phyloP scores from a whole-genome alignment of 192 early-diverging fungal species.

The Coemansia umbellata region DNA sequence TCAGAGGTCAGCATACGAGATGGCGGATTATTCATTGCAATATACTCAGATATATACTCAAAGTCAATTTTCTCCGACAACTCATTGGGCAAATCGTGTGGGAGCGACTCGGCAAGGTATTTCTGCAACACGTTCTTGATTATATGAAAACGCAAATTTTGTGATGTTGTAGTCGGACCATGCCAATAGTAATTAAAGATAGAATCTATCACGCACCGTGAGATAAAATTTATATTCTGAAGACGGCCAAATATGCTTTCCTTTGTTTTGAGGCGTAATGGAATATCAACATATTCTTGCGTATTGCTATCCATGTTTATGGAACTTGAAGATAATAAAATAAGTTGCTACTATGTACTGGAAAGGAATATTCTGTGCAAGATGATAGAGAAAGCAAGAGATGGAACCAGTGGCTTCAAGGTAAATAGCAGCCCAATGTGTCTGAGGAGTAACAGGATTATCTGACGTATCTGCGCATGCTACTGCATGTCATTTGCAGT shows the following conservation, averaged over 20 bases:
- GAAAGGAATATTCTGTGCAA: no score
- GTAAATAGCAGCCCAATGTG: no score
- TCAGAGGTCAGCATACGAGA: constrained; percentile 6
- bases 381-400: no score
- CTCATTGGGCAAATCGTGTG: constrained; percentile 27
- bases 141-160: constrained; percentile 36
- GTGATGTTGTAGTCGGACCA: constrained; percentile 20
- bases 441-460: no score
- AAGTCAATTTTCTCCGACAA: constrained; percentile 27
- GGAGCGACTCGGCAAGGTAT: constrained; percentile 35
- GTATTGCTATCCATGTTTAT: not conserved
- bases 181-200: constrained; percentile 29
- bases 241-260: constrained; percentile 18
- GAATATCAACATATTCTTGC: constrained; percentile 9
- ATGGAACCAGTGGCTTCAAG: no score
- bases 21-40: constrained; percentile 30
- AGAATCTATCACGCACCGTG: constrained; percentile 2
- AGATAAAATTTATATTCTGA: constrained; percentile 31
- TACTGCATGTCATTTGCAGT: no score
- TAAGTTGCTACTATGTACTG: no score
- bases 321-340: no score
- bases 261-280: constrained; percentile 27
- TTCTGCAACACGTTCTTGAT: constrained; percentile 24
- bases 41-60: constrained; percentile 27
- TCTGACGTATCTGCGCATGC: no score